Evolutionary conservation across 306 rosid genomes (phyloP).

Genomic region (Pterocarpus santalinus): DNA sequence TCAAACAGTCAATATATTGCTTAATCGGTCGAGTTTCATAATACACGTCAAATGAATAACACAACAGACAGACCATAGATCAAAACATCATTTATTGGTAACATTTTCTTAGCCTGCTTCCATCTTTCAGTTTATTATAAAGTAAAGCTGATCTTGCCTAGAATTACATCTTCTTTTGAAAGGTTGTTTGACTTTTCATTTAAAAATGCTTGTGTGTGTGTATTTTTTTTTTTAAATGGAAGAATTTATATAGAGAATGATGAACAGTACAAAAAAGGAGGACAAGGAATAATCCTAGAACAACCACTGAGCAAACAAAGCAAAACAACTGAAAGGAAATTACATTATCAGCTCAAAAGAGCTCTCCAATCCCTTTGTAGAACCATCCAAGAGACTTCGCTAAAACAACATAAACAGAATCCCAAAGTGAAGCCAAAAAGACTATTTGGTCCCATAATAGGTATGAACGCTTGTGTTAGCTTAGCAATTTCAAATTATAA

Average conservation of each 20-base stretch:
- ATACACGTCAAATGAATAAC: neutral
- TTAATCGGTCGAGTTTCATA: too few relatives aligned
- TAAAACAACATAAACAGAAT: conserved; percentile 2
- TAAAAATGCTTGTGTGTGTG: neutral
- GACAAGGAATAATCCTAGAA: neutral
- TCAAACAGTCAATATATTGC: neutral
- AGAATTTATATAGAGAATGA: neutral
- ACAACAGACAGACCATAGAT: neutral
- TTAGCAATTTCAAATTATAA: neutral
- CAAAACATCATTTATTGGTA: too few relatives aligned
- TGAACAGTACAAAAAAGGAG: neutral
- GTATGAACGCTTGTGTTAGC: neutral
- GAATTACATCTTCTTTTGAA: conserved; percentile 1
- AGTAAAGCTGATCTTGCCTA: conserved; percentile 6
- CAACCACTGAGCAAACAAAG: neutral
- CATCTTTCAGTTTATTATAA: conserved; percentile 5
- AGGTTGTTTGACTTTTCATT: neutral
- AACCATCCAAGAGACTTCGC: neutral
- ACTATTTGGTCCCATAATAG: conserved; percentile 2
- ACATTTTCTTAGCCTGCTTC: neutral
- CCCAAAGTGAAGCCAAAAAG: neutral
- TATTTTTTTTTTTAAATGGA: neutral
- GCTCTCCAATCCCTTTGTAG: conserved; percentile 8
- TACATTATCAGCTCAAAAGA: neutral
- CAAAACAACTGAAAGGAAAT: neutral